Percentiles rank a stretch among this genome's conserved stretches.
These are phyloP conservation scores for Aurantiochytrium sp. DNA, from an alignment of 108 stramenopile species.

Conservation along the genomic window DNA sequence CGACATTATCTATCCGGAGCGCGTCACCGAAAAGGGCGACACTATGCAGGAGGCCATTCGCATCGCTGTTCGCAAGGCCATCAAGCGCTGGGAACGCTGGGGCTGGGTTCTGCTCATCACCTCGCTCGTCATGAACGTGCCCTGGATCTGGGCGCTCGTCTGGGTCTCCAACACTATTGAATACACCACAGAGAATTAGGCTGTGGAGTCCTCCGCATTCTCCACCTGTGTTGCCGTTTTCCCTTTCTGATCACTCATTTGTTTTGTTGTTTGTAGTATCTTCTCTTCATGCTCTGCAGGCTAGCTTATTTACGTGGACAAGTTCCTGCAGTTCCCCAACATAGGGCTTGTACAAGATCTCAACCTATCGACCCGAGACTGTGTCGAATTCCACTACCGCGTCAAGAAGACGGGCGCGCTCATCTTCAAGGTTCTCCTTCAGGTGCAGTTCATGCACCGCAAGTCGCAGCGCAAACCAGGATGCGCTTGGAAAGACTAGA, in stretches of 20 bases:
- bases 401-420: slow-evolving; percentile 78
- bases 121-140: slow-evolving; percentile 8
- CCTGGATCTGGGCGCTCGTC: slow-evolving; percentile 7
- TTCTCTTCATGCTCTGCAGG: no score
- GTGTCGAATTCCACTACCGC: slow-evolving; percentile 85
- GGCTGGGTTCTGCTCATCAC: neutral
- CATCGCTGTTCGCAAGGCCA: neutral
- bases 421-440: slow-evolving; percentile 45
- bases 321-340: slow-evolving; percentile 94
- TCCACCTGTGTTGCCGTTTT: no score
- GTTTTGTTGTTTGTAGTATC: no score
- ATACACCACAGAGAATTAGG: neutral
- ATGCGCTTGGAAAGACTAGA: no score
- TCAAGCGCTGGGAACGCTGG: neutral
- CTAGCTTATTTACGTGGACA: slow-evolving; percentile 91
- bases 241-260: no score
- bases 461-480: neutral
- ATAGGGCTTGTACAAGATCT: slow-evolving; percentile 86
- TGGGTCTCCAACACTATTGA: neutral
- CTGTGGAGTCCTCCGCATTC: no score
- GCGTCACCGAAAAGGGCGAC: neutral
- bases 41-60: slow-evolving; percentile 22
- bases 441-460: neutral
- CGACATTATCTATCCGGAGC: neutral
- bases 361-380: slow-evolving; percentile 83